Conservation (phyloP, 768 basidiomycete genomes). For the Amanita jacksonii region DNA sequence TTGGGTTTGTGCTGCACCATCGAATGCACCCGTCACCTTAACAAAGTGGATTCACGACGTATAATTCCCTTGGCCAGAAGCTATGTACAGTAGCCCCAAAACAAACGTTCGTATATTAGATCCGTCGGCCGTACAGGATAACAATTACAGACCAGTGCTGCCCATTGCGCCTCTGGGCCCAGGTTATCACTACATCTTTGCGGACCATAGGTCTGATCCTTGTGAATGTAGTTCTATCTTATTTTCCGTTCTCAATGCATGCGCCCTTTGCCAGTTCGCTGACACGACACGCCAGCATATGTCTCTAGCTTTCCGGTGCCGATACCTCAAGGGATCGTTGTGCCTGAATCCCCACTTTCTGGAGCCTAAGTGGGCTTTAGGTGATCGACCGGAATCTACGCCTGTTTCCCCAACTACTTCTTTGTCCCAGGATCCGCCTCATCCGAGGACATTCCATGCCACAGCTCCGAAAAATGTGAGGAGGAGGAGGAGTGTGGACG, state of each 20-base stretch:
- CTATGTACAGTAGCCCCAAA: slow-evolving; percentile 41
- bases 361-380: no score
- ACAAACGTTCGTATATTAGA: slow-evolving; percentile 26
- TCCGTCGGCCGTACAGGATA: slow-evolving; percentile 23
- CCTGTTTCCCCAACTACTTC: slow-evolving; percentile 20
- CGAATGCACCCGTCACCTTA: not conserved
- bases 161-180: slow-evolving; percentile 21
- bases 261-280: slow-evolving; percentile 35
- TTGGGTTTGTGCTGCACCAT: slow-evolving; percentile 16
- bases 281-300: slow-evolving; percentile 19
- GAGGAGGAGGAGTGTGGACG: slow-evolving; percentile 8
- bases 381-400: slow-evolving; percentile 28
- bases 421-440: slow-evolving; percentile 14
- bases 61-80: slow-evolving; percentile 28
- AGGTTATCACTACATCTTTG: slow-evolving; percentile 27
- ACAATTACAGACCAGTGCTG: slow-evolving; percentile 26
- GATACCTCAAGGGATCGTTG: slow-evolving; percentile 31
- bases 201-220: slow-evolving; percentile 20
- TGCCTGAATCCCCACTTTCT: no score
- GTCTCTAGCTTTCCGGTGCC: slow-evolving; percentile 20
- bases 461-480: slow-evolving; percentile 23
- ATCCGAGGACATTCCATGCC: slow-evolving; percentile 14
- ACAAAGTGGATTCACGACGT: slow-evolving; percentile 20
- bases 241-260: slow-evolving; percentile 43
- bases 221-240: slow-evolving; percentile 44